phyloP scores from a whole-genome alignment of 257 asterid species.

The Anisodus tanguticus region DNA sequence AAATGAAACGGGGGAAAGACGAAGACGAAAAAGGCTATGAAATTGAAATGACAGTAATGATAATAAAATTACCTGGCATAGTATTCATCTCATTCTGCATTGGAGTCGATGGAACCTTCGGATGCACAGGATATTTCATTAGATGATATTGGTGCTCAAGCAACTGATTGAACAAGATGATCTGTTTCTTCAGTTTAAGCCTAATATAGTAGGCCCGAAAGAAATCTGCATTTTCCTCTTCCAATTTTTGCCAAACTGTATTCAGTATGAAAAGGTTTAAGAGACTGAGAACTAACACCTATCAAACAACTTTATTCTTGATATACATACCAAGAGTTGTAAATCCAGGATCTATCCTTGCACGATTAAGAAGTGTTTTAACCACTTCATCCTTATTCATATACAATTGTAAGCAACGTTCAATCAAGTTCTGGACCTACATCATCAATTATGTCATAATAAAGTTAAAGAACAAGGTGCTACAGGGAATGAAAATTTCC shows the following conservation, averaged over 20 bases:
- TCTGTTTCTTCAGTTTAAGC: constrained; percentile 94
- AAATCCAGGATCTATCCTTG: constrained; percentile 97
- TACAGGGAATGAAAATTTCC: constrained; percentile 2
- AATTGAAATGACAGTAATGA: not conserved
- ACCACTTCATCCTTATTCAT: constrained; percentile 96
- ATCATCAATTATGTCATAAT: constrained; percentile 29
- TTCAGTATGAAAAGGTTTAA: constrained; percentile 16
- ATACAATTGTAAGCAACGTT: constrained; percentile 89
- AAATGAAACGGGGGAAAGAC: too few species aligned
- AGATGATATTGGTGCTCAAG: constrained; percentile 83
- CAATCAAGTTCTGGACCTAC: constrained; percentile 92
- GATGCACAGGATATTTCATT: constrained; percentile 80
- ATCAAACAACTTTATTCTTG: constrained; percentile 13
- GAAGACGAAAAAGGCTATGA: constrained; percentile 26
- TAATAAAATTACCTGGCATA: constrained; percentile 69
- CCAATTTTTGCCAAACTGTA: constrained; percentile 96
- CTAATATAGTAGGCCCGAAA: constrained; percentile 92
- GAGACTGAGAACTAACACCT: not conserved
- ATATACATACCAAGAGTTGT: constrained; percentile 76
- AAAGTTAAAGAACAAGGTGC: constrained; percentile 2
- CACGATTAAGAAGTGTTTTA: constrained; percentile 86
- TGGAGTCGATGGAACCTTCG: constrained; percentile 83
- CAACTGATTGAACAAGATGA: constrained; percentile 82
- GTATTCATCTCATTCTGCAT: constrained; percentile 83
- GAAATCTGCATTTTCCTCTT: constrained; percentile 94